phyloP scores from a whole-genome alignment of 192 early-diverging fungal genomes.

The Entomortierella parvispora region DNA sequence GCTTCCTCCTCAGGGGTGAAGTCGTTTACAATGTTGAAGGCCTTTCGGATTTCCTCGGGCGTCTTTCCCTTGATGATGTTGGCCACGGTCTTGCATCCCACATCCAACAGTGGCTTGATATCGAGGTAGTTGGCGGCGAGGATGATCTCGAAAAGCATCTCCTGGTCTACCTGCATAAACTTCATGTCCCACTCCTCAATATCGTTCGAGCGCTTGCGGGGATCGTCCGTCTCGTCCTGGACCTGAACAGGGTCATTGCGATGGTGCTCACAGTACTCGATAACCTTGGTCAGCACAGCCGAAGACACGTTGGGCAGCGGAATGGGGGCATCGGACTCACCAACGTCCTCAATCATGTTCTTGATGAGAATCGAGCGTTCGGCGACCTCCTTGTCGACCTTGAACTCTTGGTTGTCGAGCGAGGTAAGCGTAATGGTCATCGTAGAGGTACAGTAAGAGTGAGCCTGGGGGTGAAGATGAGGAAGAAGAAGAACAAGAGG shows the following conservation, averaged over 20 bases:
- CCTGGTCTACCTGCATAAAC: constrained; percentile 79
- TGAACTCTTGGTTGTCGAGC: constrained; percentile 68
- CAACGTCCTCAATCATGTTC: constrained; percentile 79
- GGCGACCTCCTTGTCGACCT: constrained; percentile 68
- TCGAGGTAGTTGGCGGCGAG: constrained; percentile 88
- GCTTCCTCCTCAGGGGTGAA: constrained; percentile 96
- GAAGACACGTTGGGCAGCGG: constrained; percentile 80
- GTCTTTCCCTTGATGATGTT: constrained; percentile 96
- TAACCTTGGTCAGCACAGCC: constrained; percentile 75
- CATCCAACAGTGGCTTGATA: constrained; percentile 93
- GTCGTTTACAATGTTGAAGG: constrained; percentile 96
- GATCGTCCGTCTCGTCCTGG: constrained; percentile 56
- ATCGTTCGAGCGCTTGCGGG: constrained; percentile 67
- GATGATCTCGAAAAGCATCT: constrained; percentile 80
- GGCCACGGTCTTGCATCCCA: constrained; percentile 98
- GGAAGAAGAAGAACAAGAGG: background rate
- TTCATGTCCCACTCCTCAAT: constrained; percentile 80
- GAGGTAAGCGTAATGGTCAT: constrained; percentile 62
- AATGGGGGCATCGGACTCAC: constrained; percentile 69
- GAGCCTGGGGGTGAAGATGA: background rate
- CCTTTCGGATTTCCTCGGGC: constrained; percentile 89
- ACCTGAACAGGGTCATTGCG: constrained; percentile 67
- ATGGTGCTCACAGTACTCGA: constrained; percentile 84
- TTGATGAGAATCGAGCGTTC: constrained; percentile 76
- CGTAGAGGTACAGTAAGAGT: background rate